These are phyloP conservation scores for Pseudoscleropodium purum DNA, from an alignment of 225 moss, liverwort and hornwort genomes.

Conservation along the genomic window DNA sequence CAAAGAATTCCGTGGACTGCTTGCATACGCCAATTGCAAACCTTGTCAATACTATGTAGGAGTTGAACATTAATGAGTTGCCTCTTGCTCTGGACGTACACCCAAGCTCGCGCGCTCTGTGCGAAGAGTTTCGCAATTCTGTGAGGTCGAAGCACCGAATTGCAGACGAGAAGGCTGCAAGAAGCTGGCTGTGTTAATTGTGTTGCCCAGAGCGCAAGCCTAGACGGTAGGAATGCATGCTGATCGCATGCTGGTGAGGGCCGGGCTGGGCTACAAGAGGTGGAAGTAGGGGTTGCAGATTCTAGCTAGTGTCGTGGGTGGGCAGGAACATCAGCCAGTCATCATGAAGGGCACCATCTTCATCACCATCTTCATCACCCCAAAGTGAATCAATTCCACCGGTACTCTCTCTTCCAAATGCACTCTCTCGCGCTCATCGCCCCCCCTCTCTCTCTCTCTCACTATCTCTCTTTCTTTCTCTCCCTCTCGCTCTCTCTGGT, in stretches of 20 bases:
- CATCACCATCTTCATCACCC: neutral
- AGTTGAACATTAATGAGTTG: neutral
- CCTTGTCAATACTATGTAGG: neutral
- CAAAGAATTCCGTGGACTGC: neutral
- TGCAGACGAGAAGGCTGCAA: neutral
- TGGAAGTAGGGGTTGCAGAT: neutral
- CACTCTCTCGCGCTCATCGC: neutral
- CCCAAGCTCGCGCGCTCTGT: neutral
- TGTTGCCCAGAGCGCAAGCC: neutral
- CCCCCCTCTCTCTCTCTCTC: neutral
- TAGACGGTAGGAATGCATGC: constrained; percentile 11
- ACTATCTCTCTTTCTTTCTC: neutral
- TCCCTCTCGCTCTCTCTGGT: no score
- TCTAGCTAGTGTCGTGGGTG: constrained; percentile 15
- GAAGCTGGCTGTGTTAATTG: no score
- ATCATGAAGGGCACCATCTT: neutral
- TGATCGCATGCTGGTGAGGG: constrained; percentile 2
- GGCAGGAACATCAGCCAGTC: constrained; percentile 25
- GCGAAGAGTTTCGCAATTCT: neutral
- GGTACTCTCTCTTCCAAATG: neutral
- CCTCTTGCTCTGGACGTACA: neutral
- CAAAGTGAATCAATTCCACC: neutral
- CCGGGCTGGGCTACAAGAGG: neutral
- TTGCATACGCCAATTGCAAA: neutral
- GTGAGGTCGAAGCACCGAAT: neutral